A percentile compares a stretch with the other conserved stretches of the same genome.
phyloP scores from a whole-genome alignment of 192 early-diverging fungal genomes.

The Linnemannia zychae region DNA sequence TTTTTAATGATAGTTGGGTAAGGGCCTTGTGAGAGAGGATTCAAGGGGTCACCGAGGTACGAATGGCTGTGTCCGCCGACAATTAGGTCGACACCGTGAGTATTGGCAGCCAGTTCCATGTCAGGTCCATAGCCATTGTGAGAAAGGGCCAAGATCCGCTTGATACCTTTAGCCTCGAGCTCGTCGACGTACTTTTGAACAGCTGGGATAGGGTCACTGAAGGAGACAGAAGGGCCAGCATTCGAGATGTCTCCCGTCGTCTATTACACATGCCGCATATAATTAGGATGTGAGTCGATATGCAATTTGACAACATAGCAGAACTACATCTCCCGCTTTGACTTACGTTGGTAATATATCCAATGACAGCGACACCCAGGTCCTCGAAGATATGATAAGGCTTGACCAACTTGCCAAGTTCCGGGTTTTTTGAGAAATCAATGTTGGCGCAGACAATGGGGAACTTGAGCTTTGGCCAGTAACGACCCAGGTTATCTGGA shows the following conservation, averaged over 20 bases:
- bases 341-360: constrained; percentile 69
- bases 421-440: constrained; percentile 63
- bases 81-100: constrained; percentile 72
- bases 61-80: constrained; percentile 87
- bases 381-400: constrained; percentile 78
- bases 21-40: constrained; percentile 66
- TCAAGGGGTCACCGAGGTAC: constrained; percentile 67
- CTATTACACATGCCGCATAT: constrained; percentile 6
- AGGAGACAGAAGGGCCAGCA: constrained; percentile 61
- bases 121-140: constrained; percentile 85
- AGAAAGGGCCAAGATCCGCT: constrained; percentile 75
- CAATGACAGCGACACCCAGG: constrained; percentile 77
- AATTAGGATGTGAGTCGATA: not conserved
- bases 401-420: constrained; percentile 64
- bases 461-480: constrained; percentile 69
- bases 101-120: constrained; percentile 69
- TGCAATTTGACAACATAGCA: not conserved
- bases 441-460: constrained; percentile 79
- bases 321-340: not conserved
- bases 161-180: constrained; percentile 70
- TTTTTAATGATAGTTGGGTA: constrained; percentile 80
- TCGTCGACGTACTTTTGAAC: constrained; percentile 76
- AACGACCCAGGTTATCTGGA: constrained; percentile 62
- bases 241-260: constrained; percentile 70
- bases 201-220: constrained; percentile 69